phyloP scores from a whole-genome alignment of 1,284 basidiomycete genomes.

The Taiwanofungus camphoratus region DNA sequence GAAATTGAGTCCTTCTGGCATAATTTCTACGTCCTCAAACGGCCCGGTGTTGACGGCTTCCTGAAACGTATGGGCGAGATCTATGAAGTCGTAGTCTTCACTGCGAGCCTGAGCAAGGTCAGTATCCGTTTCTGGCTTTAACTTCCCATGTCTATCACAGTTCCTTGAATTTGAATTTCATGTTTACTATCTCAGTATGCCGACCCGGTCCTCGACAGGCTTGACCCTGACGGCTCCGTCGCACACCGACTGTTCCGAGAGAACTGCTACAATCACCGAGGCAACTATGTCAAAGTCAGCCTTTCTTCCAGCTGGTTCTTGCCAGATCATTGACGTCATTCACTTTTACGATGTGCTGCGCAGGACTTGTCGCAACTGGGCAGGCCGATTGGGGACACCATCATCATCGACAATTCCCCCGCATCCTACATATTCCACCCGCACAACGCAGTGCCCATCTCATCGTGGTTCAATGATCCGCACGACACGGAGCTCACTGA shows the following conservation, averaged over 20 bases:
- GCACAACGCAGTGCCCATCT: slow-evolving; percentile 97
- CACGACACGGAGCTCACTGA: slow-evolving; percentile 97
- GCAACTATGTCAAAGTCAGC: slow-evolving; percentile 94
- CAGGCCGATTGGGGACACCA: slow-evolving; percentile 85
- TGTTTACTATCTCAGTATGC: slow-evolving; percentile 67
- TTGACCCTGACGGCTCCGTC: slow-evolving; percentile 90
- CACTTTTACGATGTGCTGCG: slow-evolving; percentile 2
- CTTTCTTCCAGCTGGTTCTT: neutral
- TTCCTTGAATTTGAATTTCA: slow-evolving; percentile 9
- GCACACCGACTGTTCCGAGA: slow-evolving; percentile 96
- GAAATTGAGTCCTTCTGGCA: slow-evolving; percentile 98
- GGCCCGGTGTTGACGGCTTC: slow-evolving; percentile 96
- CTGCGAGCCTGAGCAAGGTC: slow-evolving; percentile 94
- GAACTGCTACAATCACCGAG: slow-evolving; percentile 97
- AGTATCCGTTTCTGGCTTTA: slow-evolving; percentile 15
- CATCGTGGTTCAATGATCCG: slow-evolving; percentile 98
- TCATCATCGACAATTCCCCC: slow-evolving; percentile 98
- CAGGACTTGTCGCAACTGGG: slow-evolving; percentile 96
- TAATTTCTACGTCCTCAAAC: slow-evolving; percentile 98
- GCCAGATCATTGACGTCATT: neutral
- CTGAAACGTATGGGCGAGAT: slow-evolving; percentile 96
- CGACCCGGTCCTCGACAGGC: slow-evolving; percentile 95
- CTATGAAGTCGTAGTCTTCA: slow-evolving; percentile 98
- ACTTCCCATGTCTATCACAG: slow-evolving; percentile 8
- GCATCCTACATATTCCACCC: slow-evolving; percentile 99